phyloP scores from a whole-genome alignment of 306 rosid species.

The Lathyrus oleraceus region DNA sequence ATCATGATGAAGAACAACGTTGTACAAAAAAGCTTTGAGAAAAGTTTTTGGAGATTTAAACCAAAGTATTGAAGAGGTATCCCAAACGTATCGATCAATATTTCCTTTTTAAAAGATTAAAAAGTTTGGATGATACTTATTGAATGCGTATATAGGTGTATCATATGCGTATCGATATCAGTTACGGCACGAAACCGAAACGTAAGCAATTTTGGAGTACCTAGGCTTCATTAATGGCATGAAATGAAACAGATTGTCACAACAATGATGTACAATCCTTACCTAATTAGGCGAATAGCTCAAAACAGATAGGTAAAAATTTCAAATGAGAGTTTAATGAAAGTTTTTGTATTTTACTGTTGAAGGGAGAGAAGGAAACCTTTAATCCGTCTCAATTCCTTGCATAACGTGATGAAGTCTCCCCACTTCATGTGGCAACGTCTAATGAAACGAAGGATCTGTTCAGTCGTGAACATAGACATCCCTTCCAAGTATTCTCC shows the following conservation, averaged over 20 bases:
- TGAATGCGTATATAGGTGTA: background rate
- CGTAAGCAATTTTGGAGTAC: background rate
- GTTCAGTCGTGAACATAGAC: constrained; percentile 99
- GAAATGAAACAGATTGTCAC: constrained; percentile 12
- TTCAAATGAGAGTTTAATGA: constrained; percentile 13
- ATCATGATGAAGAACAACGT: background rate
- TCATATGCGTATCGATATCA: background rate
- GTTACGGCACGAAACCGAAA: background rate
- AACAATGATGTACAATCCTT: constrained; percentile 2
- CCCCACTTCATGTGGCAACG: constrained; percentile 99
- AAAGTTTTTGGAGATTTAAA: background rate
- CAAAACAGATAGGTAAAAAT: constrained; percentile 2
- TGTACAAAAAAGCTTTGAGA: background rate
- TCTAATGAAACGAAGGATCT: constrained; percentile 96
- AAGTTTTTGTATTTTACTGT: constrained; percentile 21
- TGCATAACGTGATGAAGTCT: constrained; percentile 93
- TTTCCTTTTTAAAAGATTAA: background rate
- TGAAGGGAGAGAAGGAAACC: constrained; percentile 49
- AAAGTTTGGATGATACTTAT: background rate
- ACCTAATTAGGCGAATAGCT: constrained; percentile 11
- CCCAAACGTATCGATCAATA: background rate
- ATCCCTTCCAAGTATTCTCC: constrained; percentile 99
- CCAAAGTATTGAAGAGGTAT: background rate
- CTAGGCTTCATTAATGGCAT: background rate
- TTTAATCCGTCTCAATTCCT: constrained; percentile 97